Evolutionary conservation across 2,329 filamentous ascomycete species (phyloP).

Genomic region (Penicillium sp.): DNA sequence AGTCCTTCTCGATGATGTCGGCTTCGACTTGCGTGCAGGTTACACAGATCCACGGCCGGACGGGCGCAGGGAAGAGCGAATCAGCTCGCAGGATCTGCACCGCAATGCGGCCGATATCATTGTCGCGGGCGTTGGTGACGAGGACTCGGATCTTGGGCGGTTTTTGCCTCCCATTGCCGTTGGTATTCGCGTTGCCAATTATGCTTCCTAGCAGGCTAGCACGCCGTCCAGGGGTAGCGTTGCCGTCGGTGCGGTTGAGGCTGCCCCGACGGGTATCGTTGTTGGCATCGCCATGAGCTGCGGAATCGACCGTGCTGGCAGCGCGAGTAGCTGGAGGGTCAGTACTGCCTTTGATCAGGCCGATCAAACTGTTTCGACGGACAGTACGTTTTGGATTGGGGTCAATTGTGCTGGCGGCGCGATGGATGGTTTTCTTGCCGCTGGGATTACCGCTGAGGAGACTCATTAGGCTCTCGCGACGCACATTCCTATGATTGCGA

Average conservation of each 20-base stretch:
- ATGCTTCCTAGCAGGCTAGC: neutral
- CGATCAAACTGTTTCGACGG: conserved; percentile 3
- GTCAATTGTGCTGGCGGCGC: neutral
- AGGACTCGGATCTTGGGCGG: conserved; percentile 26
- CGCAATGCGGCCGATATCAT: conserved; percentile 31
- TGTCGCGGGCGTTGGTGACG: conserved; percentile 32
- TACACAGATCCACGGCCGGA: conserved; percentile 33
- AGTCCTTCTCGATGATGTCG: conserved; percentile 20
- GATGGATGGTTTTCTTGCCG: neutral
- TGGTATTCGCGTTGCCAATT: neutral
- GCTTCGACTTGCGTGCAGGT: conserved; percentile 26
- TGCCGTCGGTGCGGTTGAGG: conserved; percentile 5
- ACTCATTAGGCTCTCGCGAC: conserved; percentile 2
- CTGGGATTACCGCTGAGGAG: conserved; percentile 2
- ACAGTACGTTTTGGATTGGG: conserved; percentile 1
- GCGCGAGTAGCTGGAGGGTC: neutral
- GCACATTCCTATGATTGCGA: neutral
- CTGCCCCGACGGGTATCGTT: neutral
- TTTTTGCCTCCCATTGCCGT: conserved; percentile 7
- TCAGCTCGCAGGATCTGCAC: conserved; percentile 32
- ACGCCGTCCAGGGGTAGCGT: neutral
- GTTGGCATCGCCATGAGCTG: neutral
- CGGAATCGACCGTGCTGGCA: neutral
- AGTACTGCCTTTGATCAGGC: neutral
- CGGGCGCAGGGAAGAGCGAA: conserved; percentile 23